Percentiles rank a stretch among this genome's conserved stretches.
These are phyloP conservation scores for Aspergillus sp. DNA, from an alignment of 2,329 filamentous ascomycete genomes.

Conservation along the genomic window DNA sequence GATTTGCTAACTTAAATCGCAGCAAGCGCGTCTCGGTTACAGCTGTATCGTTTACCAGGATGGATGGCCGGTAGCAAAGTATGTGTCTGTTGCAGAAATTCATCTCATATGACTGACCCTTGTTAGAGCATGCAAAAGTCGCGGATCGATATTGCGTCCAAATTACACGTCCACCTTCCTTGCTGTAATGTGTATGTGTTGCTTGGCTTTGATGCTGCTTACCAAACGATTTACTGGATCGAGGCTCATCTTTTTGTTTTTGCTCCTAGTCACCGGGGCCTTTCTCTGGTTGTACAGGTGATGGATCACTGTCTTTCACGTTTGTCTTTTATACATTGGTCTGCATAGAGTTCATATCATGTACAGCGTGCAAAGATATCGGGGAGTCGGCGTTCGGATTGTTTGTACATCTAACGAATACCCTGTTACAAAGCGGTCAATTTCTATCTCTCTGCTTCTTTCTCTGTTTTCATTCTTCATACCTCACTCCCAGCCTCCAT, in stretches of 20 bases:
- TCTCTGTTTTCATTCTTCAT: constrained; percentile 4
- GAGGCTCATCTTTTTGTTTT: constrained; percentile 5
- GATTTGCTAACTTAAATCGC: neutral
- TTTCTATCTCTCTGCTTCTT: neutral
- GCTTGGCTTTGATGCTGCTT: constrained; percentile 7
- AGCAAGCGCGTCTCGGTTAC: constrained; percentile 40
- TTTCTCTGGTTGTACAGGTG: constrained; percentile 12
- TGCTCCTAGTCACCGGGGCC: constrained; percentile 8
- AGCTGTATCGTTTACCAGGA: constrained; percentile 37
- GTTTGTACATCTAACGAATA: neutral
- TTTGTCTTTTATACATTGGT: neutral
- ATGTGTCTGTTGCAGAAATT: neutral
- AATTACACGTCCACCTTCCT: constrained; percentile 3
- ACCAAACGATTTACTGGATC: neutral
- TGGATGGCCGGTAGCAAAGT: constrained; percentile 36
- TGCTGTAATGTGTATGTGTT: constrained; percentile 19
- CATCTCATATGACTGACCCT: neutral
- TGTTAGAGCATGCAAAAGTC: constrained; percentile 10
- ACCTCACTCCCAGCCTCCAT: constrained; percentile 44
- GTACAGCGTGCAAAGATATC: neutral
- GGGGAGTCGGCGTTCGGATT: neutral
- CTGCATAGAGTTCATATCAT: neutral
- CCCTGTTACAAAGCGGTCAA: neutral
- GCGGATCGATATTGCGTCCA: neutral
- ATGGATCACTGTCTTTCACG: neutral